phyloP scores from a whole-genome alignment of 352 stramenopile species.

The Globisporangium emineosum region DNA sequence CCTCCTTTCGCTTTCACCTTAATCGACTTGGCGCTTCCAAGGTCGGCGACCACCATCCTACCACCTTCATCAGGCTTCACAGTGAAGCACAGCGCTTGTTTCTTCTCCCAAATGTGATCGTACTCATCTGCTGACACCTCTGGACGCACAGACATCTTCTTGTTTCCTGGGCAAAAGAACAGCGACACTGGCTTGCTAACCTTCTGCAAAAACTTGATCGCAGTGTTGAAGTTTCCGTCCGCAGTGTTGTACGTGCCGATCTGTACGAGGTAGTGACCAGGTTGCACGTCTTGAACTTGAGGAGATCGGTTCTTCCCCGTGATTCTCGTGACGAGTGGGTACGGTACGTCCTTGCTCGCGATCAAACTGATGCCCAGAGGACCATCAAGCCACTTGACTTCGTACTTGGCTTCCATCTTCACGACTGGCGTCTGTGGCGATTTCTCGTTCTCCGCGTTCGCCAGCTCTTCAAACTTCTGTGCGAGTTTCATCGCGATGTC shows the following conservation, averaged over 20 bases:
- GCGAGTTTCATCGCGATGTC: constrained; percentile 66
- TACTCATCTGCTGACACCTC: constrained; percentile 72
- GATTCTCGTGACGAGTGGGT: constrained; percentile 83
- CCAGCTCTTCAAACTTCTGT: constrained; percentile 77
- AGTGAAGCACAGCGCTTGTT: constrained; percentile 81
- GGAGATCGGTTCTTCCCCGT: constrained; percentile 86
- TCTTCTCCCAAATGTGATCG: constrained; percentile 89
- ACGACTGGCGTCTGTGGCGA: constrained; percentile 57
- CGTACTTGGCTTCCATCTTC: constrained; percentile 81
- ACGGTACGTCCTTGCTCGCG: constrained; percentile 84
- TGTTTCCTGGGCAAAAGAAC: constrained; percentile 81
- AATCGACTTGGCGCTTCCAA: constrained; percentile 83
- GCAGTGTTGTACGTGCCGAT: constrained; percentile 83
- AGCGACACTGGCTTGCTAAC: constrained; percentile 82
- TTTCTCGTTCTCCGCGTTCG: constrained; percentile 66
- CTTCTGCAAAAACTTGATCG: constrained; percentile 88
- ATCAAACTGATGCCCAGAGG: constrained; percentile 86
- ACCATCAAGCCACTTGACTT: constrained; percentile 86
- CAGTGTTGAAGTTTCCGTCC: constrained; percentile 85
- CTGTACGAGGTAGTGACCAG: constrained; percentile 84
- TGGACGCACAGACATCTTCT: constrained; percentile 70
- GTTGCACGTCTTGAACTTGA: constrained; percentile 84
- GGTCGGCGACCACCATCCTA: constrained; percentile 75
- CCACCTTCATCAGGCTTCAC: constrained; percentile 62
- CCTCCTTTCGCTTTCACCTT: constrained; percentile 77